Conservation (phyloP, 1,284 basidiomycete genomes). For the Austroboletus niveus region DNA sequence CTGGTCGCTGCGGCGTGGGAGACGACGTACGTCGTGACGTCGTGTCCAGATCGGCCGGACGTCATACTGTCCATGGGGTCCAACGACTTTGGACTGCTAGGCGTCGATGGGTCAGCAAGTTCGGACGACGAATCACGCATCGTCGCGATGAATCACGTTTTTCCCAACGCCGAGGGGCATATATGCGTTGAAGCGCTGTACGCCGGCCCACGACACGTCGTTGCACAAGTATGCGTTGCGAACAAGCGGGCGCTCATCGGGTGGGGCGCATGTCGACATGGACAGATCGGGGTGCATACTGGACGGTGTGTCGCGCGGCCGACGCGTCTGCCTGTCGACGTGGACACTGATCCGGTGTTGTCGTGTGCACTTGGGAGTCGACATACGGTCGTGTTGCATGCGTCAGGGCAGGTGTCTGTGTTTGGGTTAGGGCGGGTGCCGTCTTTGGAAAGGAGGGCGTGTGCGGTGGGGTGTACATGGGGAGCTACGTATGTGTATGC, state of each 20-base stretch:
- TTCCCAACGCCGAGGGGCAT: slow-evolving; percentile 18
- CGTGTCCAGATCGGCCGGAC: slow-evolving; percentile 45
- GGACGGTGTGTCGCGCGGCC: slow-evolving; percentile 21
- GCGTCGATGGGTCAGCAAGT: slow-evolving; percentile 39
- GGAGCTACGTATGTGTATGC: slow-evolving; percentile 68
- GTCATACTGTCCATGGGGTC: slow-evolving; percentile 77
- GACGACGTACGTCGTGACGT: slow-evolving; percentile 70
- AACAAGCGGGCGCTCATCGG: slow-evolving; percentile 46
- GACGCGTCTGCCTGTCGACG: slow-evolving; percentile 21
- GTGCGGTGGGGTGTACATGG: slow-evolving; percentile 70
- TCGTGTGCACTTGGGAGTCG: slow-evolving; percentile 62
- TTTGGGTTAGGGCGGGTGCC: slow-evolving; percentile 70
- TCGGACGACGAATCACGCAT: slow-evolving; percentile 32
- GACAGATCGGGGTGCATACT: slow-evolving; percentile 58
- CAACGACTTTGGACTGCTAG: slow-evolving; percentile 82
- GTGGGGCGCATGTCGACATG: slow-evolving; percentile 83
- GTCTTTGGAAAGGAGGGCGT: slow-evolving; percentile 36
- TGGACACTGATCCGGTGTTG: slow-evolving; percentile 31
- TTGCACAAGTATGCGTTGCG: slow-evolving; percentile 35
- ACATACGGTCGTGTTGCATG: slow-evolving; percentile 61
- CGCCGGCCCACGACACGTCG: slow-evolving; percentile 72
- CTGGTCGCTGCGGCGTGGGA: slow-evolving; percentile 75
- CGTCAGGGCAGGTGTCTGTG: slow-evolving; percentile 46
- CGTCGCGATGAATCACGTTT: slow-evolving; percentile 44
- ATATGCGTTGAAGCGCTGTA: slow-evolving; percentile 42